These are phyloP conservation scores for Saturnispora besseyi DNA, from an alignment of 805 yeast species.

Conservation along the genomic window DNA sequence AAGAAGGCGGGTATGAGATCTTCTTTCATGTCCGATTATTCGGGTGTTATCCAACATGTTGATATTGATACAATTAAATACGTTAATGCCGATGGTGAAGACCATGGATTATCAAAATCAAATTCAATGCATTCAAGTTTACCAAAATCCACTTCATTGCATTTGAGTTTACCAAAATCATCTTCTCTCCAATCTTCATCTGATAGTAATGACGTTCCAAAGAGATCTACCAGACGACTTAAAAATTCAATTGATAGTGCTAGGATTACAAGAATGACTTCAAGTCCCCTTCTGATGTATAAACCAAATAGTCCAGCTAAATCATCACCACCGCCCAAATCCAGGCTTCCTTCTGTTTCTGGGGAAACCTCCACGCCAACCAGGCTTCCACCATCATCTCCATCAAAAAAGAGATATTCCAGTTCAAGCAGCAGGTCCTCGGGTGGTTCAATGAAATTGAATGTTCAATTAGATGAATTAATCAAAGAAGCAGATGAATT, in stretches of 20 bases:
- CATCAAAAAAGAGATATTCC: neutral
- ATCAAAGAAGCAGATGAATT: constrained; percentile 27
- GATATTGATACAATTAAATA: constrained; percentile 28
- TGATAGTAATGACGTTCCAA: constrained; percentile 18
- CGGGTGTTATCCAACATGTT: constrained; percentile 31
- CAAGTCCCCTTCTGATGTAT: constrained; percentile 1
- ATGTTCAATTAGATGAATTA: constrained; percentile 24
- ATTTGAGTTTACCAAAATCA: neutral
- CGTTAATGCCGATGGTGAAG: constrained; percentile 16
- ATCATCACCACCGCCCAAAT: constrained; percentile 12
- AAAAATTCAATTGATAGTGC: constrained; percentile 7
- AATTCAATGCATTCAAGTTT: neutral
- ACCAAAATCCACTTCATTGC: constrained; percentile 1
- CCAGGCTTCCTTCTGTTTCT: constrained; percentile 10
- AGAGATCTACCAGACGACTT: constrained; percentile 25
- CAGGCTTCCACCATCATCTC: neutral
- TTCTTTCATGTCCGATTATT: constrained; percentile 29
- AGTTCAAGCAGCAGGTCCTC: neutral
- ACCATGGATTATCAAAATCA: constrained; percentile 1
- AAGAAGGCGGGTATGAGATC: constrained; percentile 19
- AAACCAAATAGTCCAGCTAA: constrained; percentile 4
- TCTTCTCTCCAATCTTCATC: neutral
- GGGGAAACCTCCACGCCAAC: neutral
- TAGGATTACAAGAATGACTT: constrained; percentile 6
- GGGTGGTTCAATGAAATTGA: constrained; percentile 13